Base-by-base conservation (phyloP, 352 stramenopile species). In the Blastocystis sp. region DNA sequence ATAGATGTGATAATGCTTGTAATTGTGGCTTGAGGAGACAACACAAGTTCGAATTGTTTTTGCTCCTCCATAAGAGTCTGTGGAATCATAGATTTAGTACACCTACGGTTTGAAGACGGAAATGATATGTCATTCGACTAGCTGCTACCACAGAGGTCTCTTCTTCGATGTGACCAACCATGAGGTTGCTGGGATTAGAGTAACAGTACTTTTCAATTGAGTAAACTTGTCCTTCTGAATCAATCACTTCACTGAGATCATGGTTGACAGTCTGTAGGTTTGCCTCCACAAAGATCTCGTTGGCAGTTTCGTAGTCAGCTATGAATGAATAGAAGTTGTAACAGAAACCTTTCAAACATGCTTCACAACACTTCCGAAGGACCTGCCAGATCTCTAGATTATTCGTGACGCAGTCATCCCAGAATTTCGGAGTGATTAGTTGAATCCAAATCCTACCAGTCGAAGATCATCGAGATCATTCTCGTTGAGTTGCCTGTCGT, bases 141-240 rank as follows among this genome's bases (percentile, higher is more conserved):
- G 32, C 71, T 21, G 58, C 71, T 2, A 66, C 14, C 1, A 83
- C n/a, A 0, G 71, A 46, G 7, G 71, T 52, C 29, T 63, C 71
- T 49, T 83, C 71, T 39, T 83, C 71, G 6, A 83, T 43, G 49
- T 43, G 27, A 29, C 71, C 71, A 11, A 66, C 52, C 71, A 83
- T 83, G 32, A 83, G 19, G n/a, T 83, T 83, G 21, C 43, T 65
- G 19, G 71, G 71, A 46, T 61, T 66, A 9, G 71, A 83, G 49
- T 67, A 83, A 49, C 71, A 83, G 49, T 46, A 83, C 71, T 83
- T 83, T 27, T 83, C 71, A 46, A 83, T 65, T 27, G 29, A 59
- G 16, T 83, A 83, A 11, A 66, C 49, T n/a, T 52, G 29, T 39
- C 71, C 71, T 27, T 83, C 71, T 29, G 43, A 27, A 46, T 83